Percentiles rank a stretch among this genome's conserved stretches.
phyloP scores from a whole-genome alignment of 1,139 yeast genomes.

The Hanseniaspora sp. region DNA sequence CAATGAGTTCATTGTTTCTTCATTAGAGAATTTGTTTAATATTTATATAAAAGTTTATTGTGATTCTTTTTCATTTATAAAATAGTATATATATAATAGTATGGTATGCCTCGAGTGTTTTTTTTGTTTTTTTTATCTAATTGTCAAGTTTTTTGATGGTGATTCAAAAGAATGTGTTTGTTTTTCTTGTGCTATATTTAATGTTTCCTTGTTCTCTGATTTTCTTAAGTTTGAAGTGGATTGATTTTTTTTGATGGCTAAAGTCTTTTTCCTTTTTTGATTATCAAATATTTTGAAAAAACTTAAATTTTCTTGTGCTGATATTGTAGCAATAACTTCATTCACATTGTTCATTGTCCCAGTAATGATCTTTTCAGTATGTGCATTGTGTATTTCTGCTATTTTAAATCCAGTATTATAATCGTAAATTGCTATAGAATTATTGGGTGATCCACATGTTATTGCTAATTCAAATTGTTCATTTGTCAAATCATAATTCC shows the following conservation, averaged over 20 bases:
- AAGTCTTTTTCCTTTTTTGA: slow-evolving; percentile 21
- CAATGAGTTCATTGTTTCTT: slow-evolving; percentile 7
- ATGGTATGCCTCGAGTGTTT: neutral
- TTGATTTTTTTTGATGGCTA: neutral
- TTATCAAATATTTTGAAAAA: slow-evolving; percentile 84
- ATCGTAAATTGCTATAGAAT: slow-evolving; percentile 71
- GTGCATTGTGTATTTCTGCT: slow-evolving; percentile 79
- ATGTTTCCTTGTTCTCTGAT: neutral
- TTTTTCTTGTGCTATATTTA: neutral
- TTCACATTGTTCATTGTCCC: slow-evolving; percentile 78
- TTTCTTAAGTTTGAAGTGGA: neutral
- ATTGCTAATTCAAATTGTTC: slow-evolving; percentile 74
- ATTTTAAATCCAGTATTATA: slow-evolving; percentile 80
- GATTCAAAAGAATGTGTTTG: neutral
- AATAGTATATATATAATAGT: neutral
- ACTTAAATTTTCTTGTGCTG: slow-evolving; percentile 92
- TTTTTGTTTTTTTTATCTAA: neutral
- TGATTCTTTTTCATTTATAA: too few relatives aligned
- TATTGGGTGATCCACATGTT: slow-evolving; percentile 88
- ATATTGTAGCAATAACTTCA: slow-evolving; percentile 79
- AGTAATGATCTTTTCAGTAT: slow-evolving; percentile 82
- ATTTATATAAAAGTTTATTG: too few relatives aligned
- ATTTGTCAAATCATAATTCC: slow-evolving; percentile 70
- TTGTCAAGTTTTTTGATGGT: slow-evolving; percentile 1
- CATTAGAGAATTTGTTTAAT: neutral